phyloP scores from a whole-genome alignment of 108 stramenopile species.

The Mediolabrus comicus region DNA sequence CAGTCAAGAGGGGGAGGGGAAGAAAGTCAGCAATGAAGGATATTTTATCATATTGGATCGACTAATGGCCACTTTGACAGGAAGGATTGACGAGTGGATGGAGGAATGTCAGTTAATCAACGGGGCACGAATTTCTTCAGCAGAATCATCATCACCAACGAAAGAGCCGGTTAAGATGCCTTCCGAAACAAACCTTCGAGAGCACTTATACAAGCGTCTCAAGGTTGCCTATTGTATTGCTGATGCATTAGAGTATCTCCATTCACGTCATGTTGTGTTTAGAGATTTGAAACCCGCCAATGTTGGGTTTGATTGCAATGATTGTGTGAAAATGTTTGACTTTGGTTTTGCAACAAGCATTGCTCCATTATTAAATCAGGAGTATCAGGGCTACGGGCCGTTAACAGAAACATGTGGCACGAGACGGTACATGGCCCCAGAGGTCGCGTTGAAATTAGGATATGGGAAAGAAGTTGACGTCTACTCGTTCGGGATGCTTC shows the following conservation, averaged over 20 bases:
- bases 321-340: constrained; percentile 71
- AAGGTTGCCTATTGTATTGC: constrained; percentile 60
- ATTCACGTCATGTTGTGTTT: constrained; percentile 65
- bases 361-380: constrained; percentile 23
- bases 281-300: constrained; percentile 79
- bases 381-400: constrained; percentile 25
- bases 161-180: not conserved
- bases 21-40: constrained; percentile 29
- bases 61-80: constrained; percentile 35
- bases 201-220: constrained; percentile 30
- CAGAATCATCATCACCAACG: not conserved
- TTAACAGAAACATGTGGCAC: constrained; percentile 41
- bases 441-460: constrained; percentile 31
- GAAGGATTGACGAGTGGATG: constrained; percentile 52
- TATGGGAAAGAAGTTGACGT: constrained; percentile 60
- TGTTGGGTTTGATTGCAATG: constrained; percentile 65
- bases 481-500: constrained; percentile 70
- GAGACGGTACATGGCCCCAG: constrained; percentile 41
- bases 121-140: not conserved
- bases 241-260: constrained; percentile 70
- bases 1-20: not conserved
- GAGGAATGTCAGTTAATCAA: constrained; percentile 21
- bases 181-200: constrained; percentile 14
- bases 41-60: constrained; percentile 62
- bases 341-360: constrained; percentile 64